phyloP scores from a whole-genome alignment of 306 rosid genomes.

The Cucurbita ficifolia region DNA sequence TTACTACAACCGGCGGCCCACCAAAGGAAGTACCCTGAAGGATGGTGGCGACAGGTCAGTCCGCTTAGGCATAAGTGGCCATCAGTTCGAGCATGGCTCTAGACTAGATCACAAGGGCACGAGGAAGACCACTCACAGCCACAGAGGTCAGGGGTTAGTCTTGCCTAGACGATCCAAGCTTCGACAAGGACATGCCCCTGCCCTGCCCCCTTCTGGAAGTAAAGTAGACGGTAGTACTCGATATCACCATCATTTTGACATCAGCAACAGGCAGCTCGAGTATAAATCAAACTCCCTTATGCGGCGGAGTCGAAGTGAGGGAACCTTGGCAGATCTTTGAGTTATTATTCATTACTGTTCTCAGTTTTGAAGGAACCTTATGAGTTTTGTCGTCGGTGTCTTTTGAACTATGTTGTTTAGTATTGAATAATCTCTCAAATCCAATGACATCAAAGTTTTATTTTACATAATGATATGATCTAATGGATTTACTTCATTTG shows the following conservation, averaged over 20 bases:
- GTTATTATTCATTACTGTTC: background rate
- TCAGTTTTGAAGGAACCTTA: no score
- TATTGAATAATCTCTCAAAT: background rate
- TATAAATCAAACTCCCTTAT: slow-evolving; percentile 20
- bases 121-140: slow-evolving; percentile 45
- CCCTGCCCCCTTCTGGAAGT: slow-evolving; percentile 41
- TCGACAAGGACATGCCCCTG: slow-evolving; percentile 16
- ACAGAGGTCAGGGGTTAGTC: slow-evolving; percentile 23
- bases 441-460: background rate
- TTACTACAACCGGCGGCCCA: slow-evolving; percentile 57
- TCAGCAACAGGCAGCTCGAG: slow-evolving; percentile 21
- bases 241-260: slow-evolving; percentile 19
- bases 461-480: background rate
- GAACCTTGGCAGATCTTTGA: slow-evolving; percentile 49
- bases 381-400: background rate
- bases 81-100: slow-evolving; percentile 55
- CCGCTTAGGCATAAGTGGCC: slow-evolving; percentile 45
- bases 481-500: background rate
- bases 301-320: slow-evolving; percentile 73
- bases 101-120: slow-evolving; percentile 56
- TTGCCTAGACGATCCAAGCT: slow-evolving; percentile 31
- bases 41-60: slow-evolving; percentile 53
- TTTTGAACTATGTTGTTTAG: background rate
- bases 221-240: slow-evolving; percentile 28
- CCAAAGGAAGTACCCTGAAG: slow-evolving; percentile 41